phyloP scores from a whole-genome alignment of 2,329 filamentous ascomycete species.

The Beauveria sp. region DNA sequence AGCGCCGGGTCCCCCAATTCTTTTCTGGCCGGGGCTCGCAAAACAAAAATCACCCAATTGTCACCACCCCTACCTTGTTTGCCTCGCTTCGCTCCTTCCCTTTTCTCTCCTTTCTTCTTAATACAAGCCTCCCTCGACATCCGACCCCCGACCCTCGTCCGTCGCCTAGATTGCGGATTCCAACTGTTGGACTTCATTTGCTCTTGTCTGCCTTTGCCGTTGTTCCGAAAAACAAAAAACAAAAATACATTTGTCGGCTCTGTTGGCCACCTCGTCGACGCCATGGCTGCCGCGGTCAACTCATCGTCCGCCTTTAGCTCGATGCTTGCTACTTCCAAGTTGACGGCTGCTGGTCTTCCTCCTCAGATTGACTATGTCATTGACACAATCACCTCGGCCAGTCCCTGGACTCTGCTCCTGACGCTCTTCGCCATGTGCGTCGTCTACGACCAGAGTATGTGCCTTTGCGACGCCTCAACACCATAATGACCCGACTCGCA shows the following conservation, averaged over 20 bases:
- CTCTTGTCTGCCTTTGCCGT: background rate
- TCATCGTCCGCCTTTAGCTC: slow-evolving; percentile 63
- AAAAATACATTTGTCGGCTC: background rate
- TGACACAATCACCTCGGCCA: slow-evolving; percentile 48
- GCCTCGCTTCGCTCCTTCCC: background rate
- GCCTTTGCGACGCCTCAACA: background rate
- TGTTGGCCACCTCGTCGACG: slow-evolving; percentile 7
- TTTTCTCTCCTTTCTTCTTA: background rate
- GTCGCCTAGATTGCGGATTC: background rate
- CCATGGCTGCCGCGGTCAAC: slow-evolving; percentile 52
- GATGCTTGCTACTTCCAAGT: slow-evolving; percentile 55
- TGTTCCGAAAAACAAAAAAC: background rate
- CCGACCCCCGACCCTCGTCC: background rate
- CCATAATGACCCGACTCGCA: background rate
- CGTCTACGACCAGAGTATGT: slow-evolving; percentile 84
- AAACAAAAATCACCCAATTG: background rate
- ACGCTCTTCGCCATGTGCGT: slow-evolving; percentile 65
- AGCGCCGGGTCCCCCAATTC: background rate
- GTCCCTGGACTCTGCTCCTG: slow-evolving; percentile 54
- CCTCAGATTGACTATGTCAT: slow-evolving; percentile 49
- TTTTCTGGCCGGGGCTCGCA: background rate
- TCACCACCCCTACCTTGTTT: slow-evolving; percentile 2
- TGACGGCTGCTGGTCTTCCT: slow-evolving; percentile 40
- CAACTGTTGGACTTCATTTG: background rate
- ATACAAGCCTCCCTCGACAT: background rate